phyloP scores from a whole-genome alignment of 148 eudicot genomes.

The Rhododendron henanense region DNA sequence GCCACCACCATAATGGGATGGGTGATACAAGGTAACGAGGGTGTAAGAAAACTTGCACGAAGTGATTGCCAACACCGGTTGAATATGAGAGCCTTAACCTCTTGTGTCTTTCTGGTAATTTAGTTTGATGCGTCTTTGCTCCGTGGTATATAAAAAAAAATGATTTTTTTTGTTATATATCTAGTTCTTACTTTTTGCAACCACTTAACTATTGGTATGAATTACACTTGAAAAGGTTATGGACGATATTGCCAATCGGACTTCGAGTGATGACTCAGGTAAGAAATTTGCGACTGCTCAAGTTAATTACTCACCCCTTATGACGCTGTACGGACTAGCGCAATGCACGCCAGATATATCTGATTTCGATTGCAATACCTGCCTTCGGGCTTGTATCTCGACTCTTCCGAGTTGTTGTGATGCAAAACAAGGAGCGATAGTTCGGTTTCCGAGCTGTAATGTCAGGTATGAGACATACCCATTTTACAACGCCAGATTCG shows the following conservation, averaged over 20 bases:
- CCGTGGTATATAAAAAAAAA: not conserved
- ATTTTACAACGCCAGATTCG: not conserved
- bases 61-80: too few relatives aligned
- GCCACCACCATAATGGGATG: too few relatives aligned
- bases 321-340: conserved; percentile 19
- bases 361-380: conserved; percentile 9
- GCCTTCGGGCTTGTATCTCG: conserved; percentile 2
- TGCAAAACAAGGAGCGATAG: not conserved
- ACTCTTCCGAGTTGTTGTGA: conserved; percentile 6
- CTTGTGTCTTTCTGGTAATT: too few relatives aligned
- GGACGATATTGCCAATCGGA: not conserved
- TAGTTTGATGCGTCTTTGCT: too few relatives aligned
- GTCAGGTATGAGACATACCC: not conserved
- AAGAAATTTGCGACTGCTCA: conserved; percentile 22
- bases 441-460: not conserved
- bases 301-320: conserved; percentile 1
- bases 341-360: conserved; percentile 43
- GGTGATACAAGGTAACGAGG: too few relatives aligned
- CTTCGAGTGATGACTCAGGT: not conserved
- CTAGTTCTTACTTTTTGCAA: not conserved
- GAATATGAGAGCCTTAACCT: too few relatives aligned
- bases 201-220: not conserved
- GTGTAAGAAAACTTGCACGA: too few relatives aligned
- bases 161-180: not conserved
- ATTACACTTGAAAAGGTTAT: not conserved